Base-by-base conservation (phyloP, 305 asterid genomes). In the Plantago lanceolata region DNA sequence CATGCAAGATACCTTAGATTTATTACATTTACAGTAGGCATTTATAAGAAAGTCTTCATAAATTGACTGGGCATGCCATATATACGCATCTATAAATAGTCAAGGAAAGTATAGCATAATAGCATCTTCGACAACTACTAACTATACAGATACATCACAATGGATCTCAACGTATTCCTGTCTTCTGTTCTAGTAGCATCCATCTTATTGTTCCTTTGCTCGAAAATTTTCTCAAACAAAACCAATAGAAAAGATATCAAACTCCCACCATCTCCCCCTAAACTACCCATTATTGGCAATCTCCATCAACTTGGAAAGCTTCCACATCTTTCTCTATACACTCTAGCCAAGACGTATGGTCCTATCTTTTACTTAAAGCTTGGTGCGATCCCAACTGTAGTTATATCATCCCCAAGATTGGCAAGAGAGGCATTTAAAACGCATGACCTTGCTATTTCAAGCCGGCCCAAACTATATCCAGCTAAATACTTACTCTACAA, bases 211-310 rank as follows among this genome's bases (percentile, higher is more conserved):
- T 9, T 40, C 7, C 19, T 59, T 8, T 35, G n/a, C 16, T 12
- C 5, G 0, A 35, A 37, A 18, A 3, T 3, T 19, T 35, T 58
- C 50, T 37, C 64, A 59, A 59, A 6, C 64, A 59, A 16, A 26
- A 20, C 37, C 8, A 54, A 8, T 5, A 57, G 9, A 35, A 47
- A 37, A 66, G 49, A 48, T 15, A 33, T 8, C 49, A 69, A 73
- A 59, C 76, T 19, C 51, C 84, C 75, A 16, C 89, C 94, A 35
- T 64, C 80, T 71, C 94, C 90, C 3, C 76, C 64, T 12, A 76
- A 67, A 12, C 84, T 86, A 7, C 90, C 94, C 12, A 61, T 86
- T 20, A 75, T 86, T 1, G 94, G 90, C 21, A 84, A 82, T 71
- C 85, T 83, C 55, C 86, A 84, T 66, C 85, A 71, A 57, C 83